Conservation (phyloP, 2,329 filamentous ascomycete genomes). For the Trichoderma hamatum region DNA sequence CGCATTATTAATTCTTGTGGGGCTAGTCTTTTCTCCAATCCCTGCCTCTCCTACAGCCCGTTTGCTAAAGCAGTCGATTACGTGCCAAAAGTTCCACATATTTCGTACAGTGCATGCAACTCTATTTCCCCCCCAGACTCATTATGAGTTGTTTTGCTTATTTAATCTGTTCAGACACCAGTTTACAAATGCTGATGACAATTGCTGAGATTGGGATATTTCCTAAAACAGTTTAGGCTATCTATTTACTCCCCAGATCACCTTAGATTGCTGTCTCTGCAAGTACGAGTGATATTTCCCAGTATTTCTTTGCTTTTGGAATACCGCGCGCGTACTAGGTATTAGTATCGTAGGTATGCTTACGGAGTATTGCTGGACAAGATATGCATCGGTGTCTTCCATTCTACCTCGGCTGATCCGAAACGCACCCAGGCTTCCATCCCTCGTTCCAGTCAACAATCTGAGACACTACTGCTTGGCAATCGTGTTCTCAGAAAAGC, state of each 20-base stretch:
- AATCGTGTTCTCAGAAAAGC: neutral
- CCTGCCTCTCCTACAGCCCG: neutral
- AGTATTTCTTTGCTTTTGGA: neutral
- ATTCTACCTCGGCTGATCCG: neutral
- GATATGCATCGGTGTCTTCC: neutral
- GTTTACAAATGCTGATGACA: neutral
- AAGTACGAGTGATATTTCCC: neutral
- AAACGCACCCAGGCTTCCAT: neutral
- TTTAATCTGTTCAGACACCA: neutral
- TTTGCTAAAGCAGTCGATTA: neutral
- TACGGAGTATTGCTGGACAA: neutral
- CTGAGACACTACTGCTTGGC: neutral
- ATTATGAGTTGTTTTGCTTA: neutral
- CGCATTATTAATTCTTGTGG: neutral
- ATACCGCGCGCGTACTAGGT: neutral
- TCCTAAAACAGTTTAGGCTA: neutral
- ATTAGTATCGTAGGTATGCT: neutral
- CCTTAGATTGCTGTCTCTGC: neutral
- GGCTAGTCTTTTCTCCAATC: neutral
- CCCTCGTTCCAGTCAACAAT: neutral
- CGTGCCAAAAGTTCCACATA: neutral
- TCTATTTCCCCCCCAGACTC: neutral
- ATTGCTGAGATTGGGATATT: neutral
- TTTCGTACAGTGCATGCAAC: neutral
- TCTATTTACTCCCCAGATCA: neutral